A percentile compares a stretch with the other conserved stretches of the same genome.
Evolutionary conservation across 2,329 filamentous ascomycete genomes (phyloP).

Genomic region (Teratosphaeria nubilosa): DNA sequence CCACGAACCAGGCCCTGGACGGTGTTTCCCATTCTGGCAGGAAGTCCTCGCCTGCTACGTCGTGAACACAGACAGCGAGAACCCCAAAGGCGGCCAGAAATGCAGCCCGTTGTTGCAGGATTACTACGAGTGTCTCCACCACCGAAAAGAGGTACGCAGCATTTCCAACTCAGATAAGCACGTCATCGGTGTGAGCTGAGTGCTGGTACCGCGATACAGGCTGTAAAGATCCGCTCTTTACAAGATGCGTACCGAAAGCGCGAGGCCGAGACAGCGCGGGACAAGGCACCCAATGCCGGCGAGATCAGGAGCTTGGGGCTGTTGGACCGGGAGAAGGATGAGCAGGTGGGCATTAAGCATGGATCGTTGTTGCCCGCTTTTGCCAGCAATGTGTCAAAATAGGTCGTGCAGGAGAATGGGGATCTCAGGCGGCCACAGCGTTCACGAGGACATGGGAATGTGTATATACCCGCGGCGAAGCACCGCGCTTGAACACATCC

Average conservation of each 20-base stretch:
- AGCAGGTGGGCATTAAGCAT: slow-evolving; percentile 50
- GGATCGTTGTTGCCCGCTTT: slow-evolving; percentile 32
- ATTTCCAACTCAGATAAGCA: neutral
- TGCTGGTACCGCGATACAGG: slow-evolving; percentile 41
- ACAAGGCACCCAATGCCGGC: slow-evolving; percentile 70
- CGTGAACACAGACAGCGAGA: slow-evolving; percentile 71
- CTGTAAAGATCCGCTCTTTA: slow-evolving; percentile 64
- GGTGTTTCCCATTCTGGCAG: slow-evolving; percentile 99
- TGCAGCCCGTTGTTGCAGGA: slow-evolving; percentile 80
- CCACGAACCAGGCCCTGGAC: slow-evolving; percentile 49
- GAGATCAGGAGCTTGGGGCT: slow-evolving; percentile 82
- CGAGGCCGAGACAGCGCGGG: slow-evolving; percentile 62
- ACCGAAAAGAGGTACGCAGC: slow-evolving; percentile 84
- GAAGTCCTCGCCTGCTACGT: slow-evolving; percentile 98
- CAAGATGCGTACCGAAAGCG: slow-evolving; percentile 79
- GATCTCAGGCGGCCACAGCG: neutral
- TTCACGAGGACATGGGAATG: neutral
- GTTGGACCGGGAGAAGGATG: slow-evolving; percentile 59
- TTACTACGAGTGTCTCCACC: slow-evolving; percentile 97
- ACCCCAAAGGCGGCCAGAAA: slow-evolving; percentile 76
- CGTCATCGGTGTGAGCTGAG: neutral
- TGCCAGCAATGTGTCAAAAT: slow-evolving; percentile 19
- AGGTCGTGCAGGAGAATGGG: neutral
- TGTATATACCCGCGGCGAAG: neutral
- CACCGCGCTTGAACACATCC: neutral